These are phyloP conservation scores for Gentiana straminea DNA, from an alignment of 257 asterid genomes.

Conservation along the genomic window DNA sequence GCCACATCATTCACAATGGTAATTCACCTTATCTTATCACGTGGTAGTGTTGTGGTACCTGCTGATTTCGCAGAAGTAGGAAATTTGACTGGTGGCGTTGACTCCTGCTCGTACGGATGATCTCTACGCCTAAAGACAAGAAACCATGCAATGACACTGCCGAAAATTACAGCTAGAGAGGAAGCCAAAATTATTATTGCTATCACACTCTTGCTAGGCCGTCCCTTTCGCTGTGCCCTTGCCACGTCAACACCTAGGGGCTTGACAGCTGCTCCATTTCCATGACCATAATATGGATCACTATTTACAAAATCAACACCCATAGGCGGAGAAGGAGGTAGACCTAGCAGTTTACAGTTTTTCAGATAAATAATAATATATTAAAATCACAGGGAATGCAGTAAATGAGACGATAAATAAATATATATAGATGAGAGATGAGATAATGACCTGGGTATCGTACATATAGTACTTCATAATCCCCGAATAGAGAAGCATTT, in stretches of 20 bases:
- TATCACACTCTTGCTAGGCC: constrained; percentile 45
- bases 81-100: constrained; percentile 37
- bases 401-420: not conserved
- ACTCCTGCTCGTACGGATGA: constrained; percentile 22
- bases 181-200: constrained; percentile 58
- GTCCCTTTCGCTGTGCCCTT: constrained; percentile 36
- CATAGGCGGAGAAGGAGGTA: constrained; percentile 87
- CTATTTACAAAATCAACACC: constrained; percentile 41
- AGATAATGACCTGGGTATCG: constrained; percentile 68
- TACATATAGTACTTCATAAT: constrained; percentile 70
- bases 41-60: constrained; percentile 32
- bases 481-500: constrained; percentile 55
- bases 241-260: constrained; percentile 85
- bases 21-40: too few species aligned
- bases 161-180: constrained; percentile 38
- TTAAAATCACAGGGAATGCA: constrained; percentile 2
- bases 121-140: constrained; percentile 40
- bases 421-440: not conserved
- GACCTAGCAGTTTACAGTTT: constrained; percentile 39
- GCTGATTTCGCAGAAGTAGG: constrained; percentile 68
- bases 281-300: constrained; percentile 57
- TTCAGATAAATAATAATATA: constrained; percentile 6
- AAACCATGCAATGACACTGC: constrained; percentile 53
- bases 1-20: too few species aligned
- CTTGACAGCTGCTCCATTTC: constrained; percentile 44